These are phyloP conservation scores for Protoeuglena noctilucae DNA, from an alignment of 139 green algal genomes.

Conservation along the genomic window DNA sequence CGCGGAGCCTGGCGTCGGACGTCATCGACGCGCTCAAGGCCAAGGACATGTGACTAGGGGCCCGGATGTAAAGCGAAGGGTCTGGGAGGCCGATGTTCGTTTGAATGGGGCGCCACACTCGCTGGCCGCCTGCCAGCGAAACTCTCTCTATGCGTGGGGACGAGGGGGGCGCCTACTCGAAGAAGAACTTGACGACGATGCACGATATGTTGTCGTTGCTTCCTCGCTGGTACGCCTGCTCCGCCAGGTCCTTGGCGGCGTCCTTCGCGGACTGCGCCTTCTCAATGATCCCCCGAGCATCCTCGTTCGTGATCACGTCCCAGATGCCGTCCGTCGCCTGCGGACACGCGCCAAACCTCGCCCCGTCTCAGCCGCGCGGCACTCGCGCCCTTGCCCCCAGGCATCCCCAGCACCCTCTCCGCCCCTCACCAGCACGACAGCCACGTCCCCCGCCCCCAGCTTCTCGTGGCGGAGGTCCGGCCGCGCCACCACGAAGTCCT, in stretches of 20 bases:
- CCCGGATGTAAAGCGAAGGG: too few species aligned
- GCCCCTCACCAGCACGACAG: not conserved
- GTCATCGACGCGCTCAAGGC: too few species aligned
- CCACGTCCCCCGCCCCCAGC: constrained; percentile 17
- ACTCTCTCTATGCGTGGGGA: too few species aligned
- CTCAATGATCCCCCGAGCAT: constrained; percentile 32
- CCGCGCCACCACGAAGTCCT: constrained; percentile 43
- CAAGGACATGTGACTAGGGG: too few species aligned
- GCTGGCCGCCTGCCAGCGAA: too few species aligned
- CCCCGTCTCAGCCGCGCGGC: too few species aligned
- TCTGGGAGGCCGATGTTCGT: too few species aligned
- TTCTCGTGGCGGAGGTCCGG: constrained; percentile 58
- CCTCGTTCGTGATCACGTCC: constrained; percentile 72
- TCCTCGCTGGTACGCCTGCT: constrained; percentile 52
- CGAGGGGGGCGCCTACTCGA: too few species aligned
- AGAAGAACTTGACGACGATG: constrained; percentile 47
- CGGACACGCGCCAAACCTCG: not conserved
- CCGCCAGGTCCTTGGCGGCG: constrained; percentile 42
- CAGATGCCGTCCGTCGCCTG: constrained; percentile 84
- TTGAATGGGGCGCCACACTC: too few species aligned
- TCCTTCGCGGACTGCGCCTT: constrained; percentile 29
- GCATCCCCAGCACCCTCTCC: too few species aligned
- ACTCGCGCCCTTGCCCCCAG: too few species aligned
- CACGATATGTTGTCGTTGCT: constrained; percentile 75
- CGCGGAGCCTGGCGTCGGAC: too few species aligned